Conservation (phyloP, 139 green algal species). For the Chlamydomonas urium region DNA sequence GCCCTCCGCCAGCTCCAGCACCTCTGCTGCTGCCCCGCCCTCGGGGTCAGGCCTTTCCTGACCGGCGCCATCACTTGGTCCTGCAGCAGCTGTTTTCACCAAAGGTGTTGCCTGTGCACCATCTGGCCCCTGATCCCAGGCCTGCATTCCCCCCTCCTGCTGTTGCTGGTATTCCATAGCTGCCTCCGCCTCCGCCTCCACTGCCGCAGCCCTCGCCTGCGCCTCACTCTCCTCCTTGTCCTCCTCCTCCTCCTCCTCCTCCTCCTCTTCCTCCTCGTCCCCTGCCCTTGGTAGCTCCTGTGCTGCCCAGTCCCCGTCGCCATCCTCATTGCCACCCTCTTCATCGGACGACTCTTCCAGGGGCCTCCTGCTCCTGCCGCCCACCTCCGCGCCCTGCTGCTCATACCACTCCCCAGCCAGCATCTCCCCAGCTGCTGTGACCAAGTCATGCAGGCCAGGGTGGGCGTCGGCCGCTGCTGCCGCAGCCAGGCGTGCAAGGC, state of each 20-base stretch:
- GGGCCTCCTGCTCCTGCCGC: not conserved
- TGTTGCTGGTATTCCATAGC: not conserved
- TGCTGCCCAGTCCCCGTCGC: not conserved
- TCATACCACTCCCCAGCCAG: conserved; percentile 4
- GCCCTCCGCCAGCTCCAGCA: not conserved
- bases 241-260: conserved; percentile 12
- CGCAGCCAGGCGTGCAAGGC: conserved; percentile 18
- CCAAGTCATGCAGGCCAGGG: conserved; percentile 4
- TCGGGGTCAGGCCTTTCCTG: not conserved
- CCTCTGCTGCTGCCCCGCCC: not conserved
- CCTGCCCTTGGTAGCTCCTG: not conserved
- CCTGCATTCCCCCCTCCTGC: no score
- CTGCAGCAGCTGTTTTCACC: no score
- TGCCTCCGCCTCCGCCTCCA: not conserved
- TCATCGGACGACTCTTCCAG: conserved; percentile 9
- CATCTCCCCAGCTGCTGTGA: conserved; percentile 6
- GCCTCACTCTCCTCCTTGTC: not conserved
- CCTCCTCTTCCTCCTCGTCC: not conserved
- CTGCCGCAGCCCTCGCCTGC: no score
- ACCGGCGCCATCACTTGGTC: no score
- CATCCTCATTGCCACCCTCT: not conserved
- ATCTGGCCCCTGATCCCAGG: no score
- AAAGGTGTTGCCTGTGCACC: no score
- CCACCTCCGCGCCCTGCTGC: not conserved
- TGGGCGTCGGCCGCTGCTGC: not conserved